Base-by-base conservation (phyloP, 129 eudicot genomes). In the Lactuca saligna region DNA sequence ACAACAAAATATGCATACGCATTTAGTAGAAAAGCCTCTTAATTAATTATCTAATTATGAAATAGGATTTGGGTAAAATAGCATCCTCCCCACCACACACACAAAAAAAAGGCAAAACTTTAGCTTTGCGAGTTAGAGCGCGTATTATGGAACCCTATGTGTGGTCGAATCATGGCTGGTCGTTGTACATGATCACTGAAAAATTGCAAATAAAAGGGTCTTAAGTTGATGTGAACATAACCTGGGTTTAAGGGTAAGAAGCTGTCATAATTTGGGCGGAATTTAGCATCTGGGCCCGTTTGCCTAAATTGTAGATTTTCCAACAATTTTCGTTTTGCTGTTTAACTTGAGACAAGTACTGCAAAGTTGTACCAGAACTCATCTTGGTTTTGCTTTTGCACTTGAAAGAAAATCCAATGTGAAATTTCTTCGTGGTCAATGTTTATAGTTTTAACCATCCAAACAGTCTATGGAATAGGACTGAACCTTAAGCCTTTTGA, bases 391-490 rank as follows among this genome's bases (percentile, higher is more conserved):
- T 61, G 49, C 48, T n/a, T 48, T 61, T 17, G 46, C 29, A 25
- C 29, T 25, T 25, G 29, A 25, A 25, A 25, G 29, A 25, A 25
- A 25, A 25, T 25, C 29, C 29, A 34, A 31, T 57, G 62, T 29
- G 44, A 33, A 7, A 37, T 35, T 8, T 31, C 29, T 35, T 54
- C 29, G 15, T 8, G 68, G 35, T 17, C 54, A 25, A 42, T 12
- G 8, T 59, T 11, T 42, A 25, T 63, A 25, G 15, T 59, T 11
- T 42, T 16, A 66, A 50, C 15, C 38, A 53, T 34, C 63, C 72
- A 68, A 68, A 68, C 72, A 68, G 61, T 54, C 54, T 53, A 67
- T 53, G 61, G 61, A 34, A 35, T 53, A 35, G 4, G 63, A 69
- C 64, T 41, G 74, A 57, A 69, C 42, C 65, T 32, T 57, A 61